Base-by-base conservation (phyloP, 2,329 filamentous ascomycete species). In the Diaporthe sp. region DNA sequence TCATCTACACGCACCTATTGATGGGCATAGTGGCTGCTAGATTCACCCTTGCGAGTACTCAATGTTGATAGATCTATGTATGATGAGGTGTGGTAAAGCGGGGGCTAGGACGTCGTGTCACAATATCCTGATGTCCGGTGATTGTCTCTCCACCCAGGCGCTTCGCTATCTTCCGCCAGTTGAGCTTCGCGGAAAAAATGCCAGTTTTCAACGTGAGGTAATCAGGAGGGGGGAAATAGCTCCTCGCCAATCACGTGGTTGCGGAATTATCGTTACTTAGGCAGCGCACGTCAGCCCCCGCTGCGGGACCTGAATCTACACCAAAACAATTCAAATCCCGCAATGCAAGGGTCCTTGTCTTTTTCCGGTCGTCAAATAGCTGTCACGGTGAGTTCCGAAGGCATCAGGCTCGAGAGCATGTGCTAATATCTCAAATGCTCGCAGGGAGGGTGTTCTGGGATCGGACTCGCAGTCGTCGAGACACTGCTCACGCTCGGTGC, bases 381-480 rank as follows among this genome's bases (percentile, higher is more conserved):
- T 31, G 39, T 62, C 2, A 62, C 60, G n/a, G 60, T 62, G 9
- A 44, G 60, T 62, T 12, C 22, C 3, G 15, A 25, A 31, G 4
- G 3, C 5, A 44, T 22, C 37, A 17, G 8, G 37, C 3, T 5
- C n/a, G 22, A 4, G 42, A 28, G 19, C n/a, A 8, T 10, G 4
- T 44, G 31, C 37, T 61, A 61, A 61, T 2, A 28, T 28, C 37
- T 44, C 12, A 22, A 49, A 49, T 49, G 44, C 44, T 49, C 44
- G n/a, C 8, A 61, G 58, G 58, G 58, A 42, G 58, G 58, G 13
- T 61, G 58, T 15, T 61, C 58, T 28, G 58, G 58, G n/a, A 61
- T 61, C 28, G 58, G 58, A 17, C 58, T 61, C 3, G 58, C 58
- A 61, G 58, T 61, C 58, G 10, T n/a, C 37, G 28, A 25, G 37